Evolutionary conservation across 805 yeast species (phyloP).

Genomic region (Huiozyma sinensis): DNA sequence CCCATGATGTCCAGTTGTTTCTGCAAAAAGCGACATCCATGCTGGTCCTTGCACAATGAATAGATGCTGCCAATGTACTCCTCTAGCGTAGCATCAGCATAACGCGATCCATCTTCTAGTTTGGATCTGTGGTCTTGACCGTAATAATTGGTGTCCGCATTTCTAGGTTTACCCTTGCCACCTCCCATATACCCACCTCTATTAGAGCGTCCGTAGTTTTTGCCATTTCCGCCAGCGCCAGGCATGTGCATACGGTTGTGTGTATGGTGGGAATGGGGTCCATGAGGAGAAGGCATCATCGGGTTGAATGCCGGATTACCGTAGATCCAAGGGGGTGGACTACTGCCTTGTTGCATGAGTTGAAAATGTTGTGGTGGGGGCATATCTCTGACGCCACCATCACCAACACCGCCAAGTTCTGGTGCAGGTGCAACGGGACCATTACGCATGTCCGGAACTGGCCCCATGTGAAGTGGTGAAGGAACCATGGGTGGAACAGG

Average conservation of each 20-base stretch:
- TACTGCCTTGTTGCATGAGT: conserved; percentile 13
- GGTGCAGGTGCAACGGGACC: conserved; percentile 1
- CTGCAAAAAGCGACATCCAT: conserved; percentile 90
- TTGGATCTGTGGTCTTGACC: conserved; percentile 12
- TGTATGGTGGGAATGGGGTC: conserved; percentile 14
- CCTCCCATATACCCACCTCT: conserved; percentile 10
- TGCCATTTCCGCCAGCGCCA: conserved; percentile 4
- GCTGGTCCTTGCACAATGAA: conserved; percentile 86
- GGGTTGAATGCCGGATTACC: conserved; percentile 22
- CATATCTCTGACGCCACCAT: background rate
- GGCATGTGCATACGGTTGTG: conserved; percentile 6
- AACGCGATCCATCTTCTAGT: conserved; percentile 58
- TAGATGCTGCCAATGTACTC: conserved; percentile 67
- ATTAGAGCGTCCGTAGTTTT: conserved; percentile 1
- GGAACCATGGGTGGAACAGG: conserved; percentile 11
- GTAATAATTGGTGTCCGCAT: background rate
- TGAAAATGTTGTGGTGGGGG: conserved; percentile 5
- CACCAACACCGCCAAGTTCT: background rate
- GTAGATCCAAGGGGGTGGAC: conserved; percentile 28
- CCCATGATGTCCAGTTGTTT: conserved; percentile 64
- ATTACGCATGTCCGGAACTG: conserved; percentile 1
- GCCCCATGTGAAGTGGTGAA: conserved; percentile 11
- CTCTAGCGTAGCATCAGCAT: conserved; percentile 52
- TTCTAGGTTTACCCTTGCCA: conserved; percentile 2
- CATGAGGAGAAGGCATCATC: conserved; percentile 20